These are phyloP conservation scores for Eucalyptus camaldulensis DNA, from an alignment of 345 rosid species.

Conservation along the genomic window DNA sequence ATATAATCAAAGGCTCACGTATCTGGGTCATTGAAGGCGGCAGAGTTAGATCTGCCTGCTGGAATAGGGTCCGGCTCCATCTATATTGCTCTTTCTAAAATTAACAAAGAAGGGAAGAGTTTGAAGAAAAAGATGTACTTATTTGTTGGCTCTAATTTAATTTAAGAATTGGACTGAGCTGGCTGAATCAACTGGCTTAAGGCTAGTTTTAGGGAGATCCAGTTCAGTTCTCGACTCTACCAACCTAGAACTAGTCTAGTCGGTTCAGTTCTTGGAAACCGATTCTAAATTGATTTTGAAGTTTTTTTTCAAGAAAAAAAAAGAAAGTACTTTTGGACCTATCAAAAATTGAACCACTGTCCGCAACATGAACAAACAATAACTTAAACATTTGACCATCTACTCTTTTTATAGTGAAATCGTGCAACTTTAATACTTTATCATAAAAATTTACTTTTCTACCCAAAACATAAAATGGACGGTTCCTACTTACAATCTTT, in stretches of 20 bases:
- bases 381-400: background rate
- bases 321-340: background rate
- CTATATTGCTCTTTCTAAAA: background rate
- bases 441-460: background rate
- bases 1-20: background rate
- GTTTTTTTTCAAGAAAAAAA: background rate
- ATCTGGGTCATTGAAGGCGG: background rate
- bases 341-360: background rate
- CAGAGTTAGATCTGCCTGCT: background rate
- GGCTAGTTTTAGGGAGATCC: background rate
- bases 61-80: background rate
- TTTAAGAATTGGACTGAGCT: background rate
- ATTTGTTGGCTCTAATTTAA: background rate
- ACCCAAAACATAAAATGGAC: background rate
- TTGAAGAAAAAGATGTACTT: background rate
- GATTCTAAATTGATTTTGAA: background rate
- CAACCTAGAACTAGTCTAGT: background rate
- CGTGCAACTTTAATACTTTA: background rate
- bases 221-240: background rate
- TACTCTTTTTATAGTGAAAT: background rate
- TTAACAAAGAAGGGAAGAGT: background rate
- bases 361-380: background rate
- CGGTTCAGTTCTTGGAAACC: accelerated
- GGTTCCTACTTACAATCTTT: background rate
- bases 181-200: accelerated